Conservation (phyloP, 192 early-diverging fungal species). For the Coemansia furcata region DNA sequence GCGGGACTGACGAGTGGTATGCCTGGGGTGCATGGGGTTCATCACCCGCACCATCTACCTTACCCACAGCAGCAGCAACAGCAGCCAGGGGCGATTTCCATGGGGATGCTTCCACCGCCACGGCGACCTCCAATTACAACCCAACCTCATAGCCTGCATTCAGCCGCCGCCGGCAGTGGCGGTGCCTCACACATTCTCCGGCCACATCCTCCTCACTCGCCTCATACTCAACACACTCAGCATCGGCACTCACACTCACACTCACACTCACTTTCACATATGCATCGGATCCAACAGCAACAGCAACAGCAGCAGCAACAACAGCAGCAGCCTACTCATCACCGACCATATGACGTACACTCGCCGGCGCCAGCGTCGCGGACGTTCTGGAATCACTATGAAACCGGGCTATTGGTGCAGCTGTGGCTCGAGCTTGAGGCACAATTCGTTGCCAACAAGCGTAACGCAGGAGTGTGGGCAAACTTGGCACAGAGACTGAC, state of each 20-base stretch:
- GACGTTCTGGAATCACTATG: conserved; percentile 54
- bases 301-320: too few relatives aligned
- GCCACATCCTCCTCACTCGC: not conserved
- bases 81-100: not conserved
- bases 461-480: conserved; percentile 54
- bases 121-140: conserved; percentile 1
- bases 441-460: conserved; percentile 53
- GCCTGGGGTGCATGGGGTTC: not conserved
- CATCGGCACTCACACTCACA: conserved; percentile 12
- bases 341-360: conserved; percentile 47
- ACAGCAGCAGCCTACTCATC: conserved; percentile 7
- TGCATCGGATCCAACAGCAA: conserved; percentile 1
- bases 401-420: conserved; percentile 47
- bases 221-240: not conserved
- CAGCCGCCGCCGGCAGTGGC: not conserved
- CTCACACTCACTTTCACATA: not conserved
- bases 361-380: conserved; percentile 45
- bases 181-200: conserved; percentile 1
- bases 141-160: not conserved
- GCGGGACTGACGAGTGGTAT: not conserved
- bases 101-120: not conserved
- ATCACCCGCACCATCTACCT: not conserved
- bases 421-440: conserved; percentile 53
- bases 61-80: too few relatives aligned
- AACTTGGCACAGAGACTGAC: conserved; percentile 48